These are phyloP conservation scores for Curvularia eragrostidis DNA, from an alignment of 2,329 filamentous ascomycete species.

Conservation along the genomic window DNA sequence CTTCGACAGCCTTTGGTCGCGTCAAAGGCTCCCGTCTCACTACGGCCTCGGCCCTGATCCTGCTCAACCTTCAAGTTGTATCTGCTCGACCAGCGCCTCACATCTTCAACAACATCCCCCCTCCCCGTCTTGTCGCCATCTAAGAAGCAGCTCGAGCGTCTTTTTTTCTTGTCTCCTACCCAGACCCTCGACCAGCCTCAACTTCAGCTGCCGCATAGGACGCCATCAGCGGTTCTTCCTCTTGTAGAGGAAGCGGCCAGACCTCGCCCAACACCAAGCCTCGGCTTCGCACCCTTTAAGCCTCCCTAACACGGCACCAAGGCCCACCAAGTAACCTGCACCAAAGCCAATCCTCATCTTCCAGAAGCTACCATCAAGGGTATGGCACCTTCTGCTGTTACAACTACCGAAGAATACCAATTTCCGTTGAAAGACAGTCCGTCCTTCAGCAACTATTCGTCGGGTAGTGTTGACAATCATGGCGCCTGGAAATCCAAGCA, in stretches of 20 bases:
- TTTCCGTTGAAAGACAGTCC: slow-evolving; percentile 49
- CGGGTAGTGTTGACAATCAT: slow-evolving; percentile 54
- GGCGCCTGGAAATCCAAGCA: slow-evolving; percentile 69
- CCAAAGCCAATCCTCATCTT: slow-evolving; percentile 23
- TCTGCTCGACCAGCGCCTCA: slow-evolving; percentile 54
- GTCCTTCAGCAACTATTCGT: slow-evolving; percentile 37
- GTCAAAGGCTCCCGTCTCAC: slow-evolving; percentile 52
- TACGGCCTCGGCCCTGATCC: slow-evolving; percentile 55
- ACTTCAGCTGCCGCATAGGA: slow-evolving; percentile 99
- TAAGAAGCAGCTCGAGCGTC: slow-evolving; percentile 48
- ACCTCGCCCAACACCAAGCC: slow-evolving; percentile 84
- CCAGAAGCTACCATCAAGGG: slow-evolving; percentile 55
- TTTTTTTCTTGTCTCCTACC: slow-evolving; percentile 54
- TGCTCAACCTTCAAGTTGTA: slow-evolving; percentile 57
- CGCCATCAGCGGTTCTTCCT: slow-evolving; percentile 98
- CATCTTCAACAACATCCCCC: slow-evolving; percentile 59
- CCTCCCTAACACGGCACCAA: slow-evolving; percentile 78
- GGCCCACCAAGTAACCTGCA: slow-evolving; percentile 25
- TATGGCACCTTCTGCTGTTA: slow-evolving; percentile 75
- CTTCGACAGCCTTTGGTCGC: slow-evolving; percentile 49
- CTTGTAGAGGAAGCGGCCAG: slow-evolving; percentile 97
- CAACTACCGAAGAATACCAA: slow-evolving; percentile 53
- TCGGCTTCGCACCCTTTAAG: slow-evolving; percentile 91
- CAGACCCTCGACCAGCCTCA: slow-evolving; percentile 63
- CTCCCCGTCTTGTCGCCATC: slow-evolving; percentile 50